Evolutionary conservation across 257 asterid species (phyloP), one percentile per base, ranked within the genome.

Genomic region (Solanum tacnaense): DNA sequence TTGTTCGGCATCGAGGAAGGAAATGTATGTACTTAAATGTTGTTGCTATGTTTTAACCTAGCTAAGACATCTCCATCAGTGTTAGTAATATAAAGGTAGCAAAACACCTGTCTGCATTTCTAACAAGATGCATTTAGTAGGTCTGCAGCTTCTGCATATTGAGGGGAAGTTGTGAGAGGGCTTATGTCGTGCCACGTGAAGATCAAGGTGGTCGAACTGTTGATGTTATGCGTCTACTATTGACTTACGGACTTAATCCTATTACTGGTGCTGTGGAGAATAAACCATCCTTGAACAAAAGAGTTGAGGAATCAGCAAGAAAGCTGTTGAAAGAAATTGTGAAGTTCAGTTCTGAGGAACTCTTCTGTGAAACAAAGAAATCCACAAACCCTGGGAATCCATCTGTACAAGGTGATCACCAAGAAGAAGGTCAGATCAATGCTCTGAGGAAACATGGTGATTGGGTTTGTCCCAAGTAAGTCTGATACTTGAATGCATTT

Each of bases 81-180:
- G 46, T 68, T 60, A 68, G 62, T 31, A 23, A 29, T 41, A 38
- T 74, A 60, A 84, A 62, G 35, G n/a, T 32, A 20, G 23, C 21
- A 7, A 56, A 84, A 36, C 67, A 56, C 44, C 76, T 36, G 65
- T 83, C 86, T 35, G 35, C 49, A 70, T 21, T 86, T 49, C 56
- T n/a, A 86, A 21, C 73, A 6, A 87, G 76, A 70, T 85, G 23
- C 32, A 87, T 88, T 90, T 90, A 82, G 87, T 92, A 97, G 99
- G 98, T 94, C 87, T 97, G 99, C 94, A 94, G 97, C 94, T 90
- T 96, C 39, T 96, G 99, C 93, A 88, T 90, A 76, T 88, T 97
- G 91, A 95, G 99, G 93, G 98, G 99, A 84, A 93, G 93, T 83
- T 97, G 99, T 84, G 98, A 93, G 86, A 90, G 98, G 92, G 99